A percentile compares a stretch with the other conserved stretches of the same genome.
These are phyloP conservation scores for Earliella scabrosa DNA, from an alignment of 1,284 basidiomycete species.

Conservation along the genomic window DNA sequence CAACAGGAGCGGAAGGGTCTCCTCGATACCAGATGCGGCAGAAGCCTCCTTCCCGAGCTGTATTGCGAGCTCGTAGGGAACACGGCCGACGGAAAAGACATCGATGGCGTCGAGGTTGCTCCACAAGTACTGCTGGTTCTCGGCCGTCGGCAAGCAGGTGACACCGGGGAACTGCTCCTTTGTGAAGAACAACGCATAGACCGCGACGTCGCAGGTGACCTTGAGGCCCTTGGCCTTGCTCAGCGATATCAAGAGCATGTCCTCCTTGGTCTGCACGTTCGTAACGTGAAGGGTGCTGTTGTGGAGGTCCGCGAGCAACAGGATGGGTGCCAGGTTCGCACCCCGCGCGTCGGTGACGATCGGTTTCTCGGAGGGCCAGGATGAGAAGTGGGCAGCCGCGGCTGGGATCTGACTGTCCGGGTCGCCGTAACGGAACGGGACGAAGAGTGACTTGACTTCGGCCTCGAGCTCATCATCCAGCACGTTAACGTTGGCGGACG, in stretches of 20 bases:
- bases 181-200: slow-evolving; percentile 93
- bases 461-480: slow-evolving; percentile 80
- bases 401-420: slow-evolving; percentile 55
- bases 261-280: slow-evolving; percentile 89
- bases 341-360: slow-evolving; percentile 95
- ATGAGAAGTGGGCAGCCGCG: slow-evolving; percentile 87
- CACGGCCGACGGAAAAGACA: slow-evolving; percentile 87
- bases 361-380: slow-evolving; percentile 91
- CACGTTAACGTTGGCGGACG: slow-evolving; percentile 64
- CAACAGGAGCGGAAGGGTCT: slow-evolving; percentile 88
- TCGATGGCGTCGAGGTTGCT: slow-evolving; percentile 86
- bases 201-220: slow-evolving; percentile 95
- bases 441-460: slow-evolving; percentile 84
- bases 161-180: slow-evolving; percentile 75
- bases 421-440: slow-evolving; percentile 73
- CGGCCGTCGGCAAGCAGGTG: slow-evolving; percentile 71
- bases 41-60: slow-evolving; percentile 72
- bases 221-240: slow-evolving; percentile 94
- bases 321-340: slow-evolving; percentile 91
- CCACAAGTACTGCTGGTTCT: slow-evolving; percentile 91
- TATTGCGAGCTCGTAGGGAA: slow-evolving; percentile 80
- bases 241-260: slow-evolving; percentile 89
- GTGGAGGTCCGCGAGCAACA: slow-evolving; percentile 93
- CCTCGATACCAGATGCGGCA: slow-evolving; percentile 83
- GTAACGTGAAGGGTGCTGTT: slow-evolving; percentile 91